These are phyloP conservation scores for Aspergillus leporis DNA, from an alignment of 495 filamentous ascomycete species.

Conservation along the genomic window DNA sequence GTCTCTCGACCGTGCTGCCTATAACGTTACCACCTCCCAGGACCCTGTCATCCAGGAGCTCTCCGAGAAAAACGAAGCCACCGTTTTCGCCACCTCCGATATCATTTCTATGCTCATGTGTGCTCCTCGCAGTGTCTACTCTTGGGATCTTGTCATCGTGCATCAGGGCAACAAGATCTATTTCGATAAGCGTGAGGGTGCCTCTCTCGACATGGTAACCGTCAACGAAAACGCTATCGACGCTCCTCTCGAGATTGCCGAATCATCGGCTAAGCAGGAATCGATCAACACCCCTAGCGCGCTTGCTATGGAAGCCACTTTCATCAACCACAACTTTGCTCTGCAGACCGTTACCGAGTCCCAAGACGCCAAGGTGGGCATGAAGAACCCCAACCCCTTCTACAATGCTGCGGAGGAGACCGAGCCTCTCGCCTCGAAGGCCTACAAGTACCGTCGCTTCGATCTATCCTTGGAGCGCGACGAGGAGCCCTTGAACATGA, in stretches of 20 bases:
- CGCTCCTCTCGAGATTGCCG: conserved; percentile 84
- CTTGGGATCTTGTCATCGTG: conserved; percentile 94
- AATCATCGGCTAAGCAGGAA: conserved; percentile 81
- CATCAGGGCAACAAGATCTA: conserved; percentile 93
- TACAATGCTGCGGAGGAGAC: conserved; percentile 92
- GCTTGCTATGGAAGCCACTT: conserved; percentile 92
- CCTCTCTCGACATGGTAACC: conserved; percentile 91
- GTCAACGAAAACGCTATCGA: conserved; percentile 99
- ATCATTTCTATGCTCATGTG: conserved; percentile 99
- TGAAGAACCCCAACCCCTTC: conserved; percentile 92
- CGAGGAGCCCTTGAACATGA: conserved; percentile 86
- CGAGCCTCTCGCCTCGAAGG: conserved; percentile 90
- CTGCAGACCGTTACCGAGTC: conserved; percentile 89
- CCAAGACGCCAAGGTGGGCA: conserved; percentile 71
- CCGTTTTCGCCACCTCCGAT: conserved; percentile 94
- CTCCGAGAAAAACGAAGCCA: conserved; percentile 93
- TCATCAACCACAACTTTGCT: conserved; percentile 99
- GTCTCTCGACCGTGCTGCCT: conserved; percentile 86
- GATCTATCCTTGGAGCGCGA: conserved; percentile 88
- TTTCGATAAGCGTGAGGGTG: conserved; percentile 95
- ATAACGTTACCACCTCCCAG: conserved; percentile 94
- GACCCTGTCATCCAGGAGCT: conserved; percentile 97
- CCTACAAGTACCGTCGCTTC: conserved; percentile 97
- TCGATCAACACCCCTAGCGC: conserved; percentile 87
- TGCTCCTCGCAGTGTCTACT: conserved; percentile 89